Conservation (phyloP, 495 filamentous ascomycete species). For the Penicillium psychrofluorescens region DNA sequence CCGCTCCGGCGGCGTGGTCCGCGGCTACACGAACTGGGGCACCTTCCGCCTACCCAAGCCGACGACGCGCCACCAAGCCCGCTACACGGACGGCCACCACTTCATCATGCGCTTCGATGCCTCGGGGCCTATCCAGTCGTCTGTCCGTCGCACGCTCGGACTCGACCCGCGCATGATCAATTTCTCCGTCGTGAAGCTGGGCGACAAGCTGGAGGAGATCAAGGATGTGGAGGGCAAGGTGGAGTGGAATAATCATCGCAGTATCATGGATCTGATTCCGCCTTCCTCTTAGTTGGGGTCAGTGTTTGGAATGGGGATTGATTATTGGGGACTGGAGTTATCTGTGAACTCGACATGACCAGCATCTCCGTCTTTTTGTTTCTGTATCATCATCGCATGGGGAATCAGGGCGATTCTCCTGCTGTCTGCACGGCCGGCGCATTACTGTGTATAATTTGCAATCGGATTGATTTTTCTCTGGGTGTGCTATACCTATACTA, state of each 20-base stretch:
- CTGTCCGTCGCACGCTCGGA: constrained; percentile 64
- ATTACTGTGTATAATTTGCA: constrained; percentile 24
- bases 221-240: constrained; percentile 54
- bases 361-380: constrained; percentile 9
- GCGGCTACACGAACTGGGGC: constrained; percentile 92
- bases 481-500: not conserved
- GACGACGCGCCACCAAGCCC: constrained; percentile 67
- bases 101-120: constrained; percentile 96
- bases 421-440: constrained; percentile 34
- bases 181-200: constrained; percentile 79
- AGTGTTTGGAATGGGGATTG: not conserved
- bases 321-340: constrained; percentile 6
- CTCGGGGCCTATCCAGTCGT: constrained; percentile 59
- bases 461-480: constrained; percentile 14
- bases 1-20: constrained; percentile 78
- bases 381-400: constrained; percentile 28
- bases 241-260: constrained; percentile 45
- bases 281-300: too few species aligned
- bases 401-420: constrained; percentile 18
- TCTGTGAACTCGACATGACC: constrained; percentile 1
- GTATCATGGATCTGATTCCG: constrained; percentile 20
- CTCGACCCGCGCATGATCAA: constrained; percentile 88
- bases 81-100: constrained; percentile 80
- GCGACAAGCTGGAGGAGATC: constrained; percentile 64
- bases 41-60: constrained; percentile 72